Evolutionary conservation across 148 eudicot species (phyloP).

Genomic region (Rhododendron ovatum): DNA sequence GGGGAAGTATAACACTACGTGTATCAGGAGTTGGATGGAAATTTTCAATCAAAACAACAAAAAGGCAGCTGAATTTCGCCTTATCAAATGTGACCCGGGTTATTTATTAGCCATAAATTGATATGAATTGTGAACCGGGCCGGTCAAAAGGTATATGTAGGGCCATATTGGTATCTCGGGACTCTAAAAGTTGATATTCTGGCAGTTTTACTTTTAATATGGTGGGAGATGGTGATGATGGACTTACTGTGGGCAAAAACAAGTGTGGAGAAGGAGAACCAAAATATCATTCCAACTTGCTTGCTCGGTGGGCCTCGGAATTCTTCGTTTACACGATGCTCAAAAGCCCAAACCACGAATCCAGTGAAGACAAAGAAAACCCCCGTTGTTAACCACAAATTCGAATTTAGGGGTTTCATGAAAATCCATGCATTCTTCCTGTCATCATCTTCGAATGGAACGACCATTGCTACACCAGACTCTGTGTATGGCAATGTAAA

Average conservation of each 20-base stretch:
- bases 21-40: not conserved
- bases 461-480: conserved; percentile 55
- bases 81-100: not conserved
- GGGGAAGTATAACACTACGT: not conserved
- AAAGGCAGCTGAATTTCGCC: not conserved
- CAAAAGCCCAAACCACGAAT: conserved; percentile 66
- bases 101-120: not conserved
- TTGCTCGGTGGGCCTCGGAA: conserved; percentile 49
- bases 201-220: not conserved
- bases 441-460: conserved; percentile 35
- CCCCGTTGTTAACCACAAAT: conserved; percentile 51
- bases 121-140: not conserved
- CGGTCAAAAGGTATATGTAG: too few relatives aligned
- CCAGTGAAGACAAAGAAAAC: conserved; percentile 55
- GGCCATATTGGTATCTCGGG: not conserved
- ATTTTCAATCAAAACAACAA: too few relatives aligned
- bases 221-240: not conserved
- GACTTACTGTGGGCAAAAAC: conserved; percentile 73
- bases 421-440: conserved; percentile 60
- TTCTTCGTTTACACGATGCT: conserved; percentile 54
- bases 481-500: conserved; percentile 64
- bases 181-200: too few relatives aligned
- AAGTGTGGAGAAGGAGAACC: conserved; percentile 66
- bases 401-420: conserved; percentile 51
- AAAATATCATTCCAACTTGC: conserved; percentile 59